Evolutionary conservation across 352 stramenopile species (phyloP), one percentile per base, ranked within the genome.

Genomic region (Phytophthora cryptogea): DNA sequence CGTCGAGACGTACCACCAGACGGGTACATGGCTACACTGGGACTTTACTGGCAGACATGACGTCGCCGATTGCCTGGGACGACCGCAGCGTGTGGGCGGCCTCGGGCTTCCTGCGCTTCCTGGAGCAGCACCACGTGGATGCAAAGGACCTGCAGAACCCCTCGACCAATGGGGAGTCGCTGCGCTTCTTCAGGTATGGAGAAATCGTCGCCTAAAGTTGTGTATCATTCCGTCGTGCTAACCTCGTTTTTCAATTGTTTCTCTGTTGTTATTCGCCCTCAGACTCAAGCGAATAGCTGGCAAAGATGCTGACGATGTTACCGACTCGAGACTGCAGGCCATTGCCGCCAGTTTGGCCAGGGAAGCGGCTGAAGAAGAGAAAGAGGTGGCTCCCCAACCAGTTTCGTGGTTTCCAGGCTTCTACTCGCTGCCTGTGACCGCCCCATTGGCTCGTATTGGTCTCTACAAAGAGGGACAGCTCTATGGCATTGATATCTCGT

Each of bases 401-500:
- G 74, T 89, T 14, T 0, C 47, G 0, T 93, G 84, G 84, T 62
- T 91, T 36, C 57, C 61, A 23, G 67, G 68, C 41, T 93, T 93
- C 62, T 93, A 83, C 51, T 85, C 74, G 37, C 63, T 93, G 20
- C 80, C 84, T 28, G 67, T 68, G 23, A 48, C 69, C 13, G 65
- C 64, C 9, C 73, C 76, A 39, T 67, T 93, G 26, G 69, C 76
- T 16, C 66, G 68, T 13, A 56, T 83, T 10, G 58, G 62, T 31
- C 48, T 87, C 14, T 91, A 93, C 49, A 48, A 70, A 32, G 32
- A 63, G 8, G 82, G 80, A 2, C 51, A 86, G 57, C 44, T 91
- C n/a, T 94, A 91, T 45, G 88, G 86, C 28, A 93, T 96, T 39
- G 87, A 95, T 47, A 80, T 85, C 8, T 89, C 86, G 14, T 95